A percentile compares a stretch with the other conserved stretches of the same genome.
These are phyloP conservation scores for Pedinophyceae sp. DNA, from an alignment of 139 green algal genomes.

Conservation along the genomic window DNA sequence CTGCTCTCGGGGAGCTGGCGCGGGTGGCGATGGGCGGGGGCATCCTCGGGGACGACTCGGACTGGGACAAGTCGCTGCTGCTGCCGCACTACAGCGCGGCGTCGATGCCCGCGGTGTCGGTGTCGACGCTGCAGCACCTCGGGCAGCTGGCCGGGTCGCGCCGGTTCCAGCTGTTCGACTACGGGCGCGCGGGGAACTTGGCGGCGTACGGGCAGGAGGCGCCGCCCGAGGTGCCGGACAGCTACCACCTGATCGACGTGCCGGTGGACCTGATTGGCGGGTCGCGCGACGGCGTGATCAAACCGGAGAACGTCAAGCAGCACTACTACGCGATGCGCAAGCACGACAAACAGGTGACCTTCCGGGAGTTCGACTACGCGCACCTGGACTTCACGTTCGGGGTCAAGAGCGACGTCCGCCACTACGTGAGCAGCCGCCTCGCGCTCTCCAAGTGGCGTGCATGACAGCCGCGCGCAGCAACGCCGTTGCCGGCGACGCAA, in stretches of 20 bases:
- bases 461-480: no score
- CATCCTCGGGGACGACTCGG: conserved; percentile 35
- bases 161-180: conserved; percentile 73
- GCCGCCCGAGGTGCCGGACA: conserved; percentile 47
- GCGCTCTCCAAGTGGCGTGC: no score
- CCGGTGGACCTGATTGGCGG: conserved; percentile 78
- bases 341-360: conserved; percentile 40
- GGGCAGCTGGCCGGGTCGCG: conserved; percentile 28
- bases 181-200: conserved; percentile 25
- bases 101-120: conserved; percentile 72
- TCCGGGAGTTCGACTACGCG: conserved; percentile 71
- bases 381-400: conserved; percentile 86
- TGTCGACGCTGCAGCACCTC: conserved; percentile 24
- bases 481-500: no score
- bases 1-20: conserved; percentile 10
- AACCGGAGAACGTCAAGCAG: conserved; percentile 20
- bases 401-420: conserved; percentile 33
- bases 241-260: conserved; percentile 54
- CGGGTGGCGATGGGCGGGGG: conserved; percentile 1
- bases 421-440: conserved; percentile 31
- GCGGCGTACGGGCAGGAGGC: conserved; percentile 39
- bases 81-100: conserved; percentile 74
- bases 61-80: conserved; percentile 66
- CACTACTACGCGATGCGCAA: conserved; percentile 44
- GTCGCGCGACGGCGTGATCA: conserved; percentile 58